These are phyloP conservation scores for Fistulinella prunicolor DNA, from an alignment of 768 basidiomycete species.

Conservation along the genomic window DNA sequence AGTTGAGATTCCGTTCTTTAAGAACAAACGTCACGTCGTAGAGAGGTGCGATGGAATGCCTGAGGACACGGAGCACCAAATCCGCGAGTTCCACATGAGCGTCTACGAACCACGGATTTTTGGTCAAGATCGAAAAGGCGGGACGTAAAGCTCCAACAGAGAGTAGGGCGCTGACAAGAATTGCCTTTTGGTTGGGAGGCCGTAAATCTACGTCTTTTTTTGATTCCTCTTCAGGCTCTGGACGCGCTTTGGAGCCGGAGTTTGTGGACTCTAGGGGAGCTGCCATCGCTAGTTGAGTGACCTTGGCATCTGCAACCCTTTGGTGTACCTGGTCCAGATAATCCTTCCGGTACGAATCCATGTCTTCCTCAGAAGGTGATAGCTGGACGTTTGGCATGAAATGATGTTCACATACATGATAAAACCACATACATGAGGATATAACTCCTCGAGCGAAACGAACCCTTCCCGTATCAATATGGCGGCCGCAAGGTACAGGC, in stretches of 20 bases:
- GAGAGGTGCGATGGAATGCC: conserved; percentile 63
- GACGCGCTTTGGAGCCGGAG: conserved; percentile 39
- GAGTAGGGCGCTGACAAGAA: conserved; percentile 75
- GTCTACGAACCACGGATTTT: conserved; percentile 83
- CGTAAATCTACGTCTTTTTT: conserved; percentile 38
- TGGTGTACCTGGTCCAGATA: conserved; percentile 61
- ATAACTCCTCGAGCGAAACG: conserved; percentile 82
- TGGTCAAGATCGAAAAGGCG: conserved; percentile 73
- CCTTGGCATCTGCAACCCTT: conserved; percentile 65
- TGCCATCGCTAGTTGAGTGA: conserved; percentile 80
- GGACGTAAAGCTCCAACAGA: conserved; percentile 81
- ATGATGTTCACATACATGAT: neutral
- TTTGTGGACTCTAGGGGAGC: conserved; percentile 66
- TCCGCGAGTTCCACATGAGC: conserved; percentile 83
- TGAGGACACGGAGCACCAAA: conserved; percentile 73
- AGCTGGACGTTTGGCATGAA: conserved; percentile 45
- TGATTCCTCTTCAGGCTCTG: conserved; percentile 37
- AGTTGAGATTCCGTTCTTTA: conserved; percentile 62
- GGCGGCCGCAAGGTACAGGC: conserved; percentile 79
- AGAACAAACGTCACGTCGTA: conserved; percentile 51
- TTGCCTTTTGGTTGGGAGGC: conserved; percentile 74
- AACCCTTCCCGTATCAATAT: conserved; percentile 89
- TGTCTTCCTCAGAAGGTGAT: conserved; percentile 69
- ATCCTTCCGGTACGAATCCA: conserved; percentile 63
- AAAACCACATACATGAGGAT: conserved; percentile 71